Evolutionary conservation across 1,284 basidiomycete species (phyloP).

Genomic region (Pseudozyma sp.): DNA sequence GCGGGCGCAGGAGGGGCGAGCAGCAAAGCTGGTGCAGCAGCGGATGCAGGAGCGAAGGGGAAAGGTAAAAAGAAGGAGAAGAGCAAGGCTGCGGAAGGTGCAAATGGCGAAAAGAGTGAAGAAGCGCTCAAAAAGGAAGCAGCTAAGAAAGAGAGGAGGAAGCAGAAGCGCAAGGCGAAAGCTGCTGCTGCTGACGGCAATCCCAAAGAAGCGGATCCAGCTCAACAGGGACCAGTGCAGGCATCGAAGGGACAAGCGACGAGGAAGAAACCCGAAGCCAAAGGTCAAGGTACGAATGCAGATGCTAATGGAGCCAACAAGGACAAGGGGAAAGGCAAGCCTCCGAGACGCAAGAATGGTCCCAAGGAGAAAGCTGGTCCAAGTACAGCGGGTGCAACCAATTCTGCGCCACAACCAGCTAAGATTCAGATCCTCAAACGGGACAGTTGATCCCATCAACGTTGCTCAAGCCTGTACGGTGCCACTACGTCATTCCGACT

Average conservation of each 20-base stretch:
- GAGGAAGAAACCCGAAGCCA: not conserved
- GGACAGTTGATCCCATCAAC: slow-evolving; percentile 4
- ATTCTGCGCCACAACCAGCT: not conserved
- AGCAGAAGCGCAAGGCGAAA: slow-evolving; percentile 10
- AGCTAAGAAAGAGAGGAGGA: not conserved
- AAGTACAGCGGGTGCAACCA: not conserved
- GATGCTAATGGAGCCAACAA: slow-evolving; percentile 2
- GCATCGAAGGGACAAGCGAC: not conserved
- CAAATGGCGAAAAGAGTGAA: not conserved
- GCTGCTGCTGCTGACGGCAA: not conserved
- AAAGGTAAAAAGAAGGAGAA: slow-evolving; percentile 21
- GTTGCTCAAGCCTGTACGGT: not conserved
- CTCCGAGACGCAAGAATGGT: slow-evolving; percentile 1
- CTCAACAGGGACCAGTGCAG: too few relatives aligned
- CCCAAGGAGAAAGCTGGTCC: slow-evolving; percentile 5
- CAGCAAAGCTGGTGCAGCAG: not conserved
- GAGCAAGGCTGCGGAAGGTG: not conserved
- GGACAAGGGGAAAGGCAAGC: slow-evolving; percentile 7
- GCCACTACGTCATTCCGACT: not conserved
- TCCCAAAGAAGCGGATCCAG: too few relatives aligned
- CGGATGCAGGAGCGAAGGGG: slow-evolving; percentile 6
- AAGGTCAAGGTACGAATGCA: not conserved
- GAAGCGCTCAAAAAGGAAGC: too few relatives aligned
- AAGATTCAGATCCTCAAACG: slow-evolving; percentile 41
- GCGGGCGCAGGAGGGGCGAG: not conserved